Percentiles rank a stretch among this genome's conserved stretches.
Conservation (phyloP, 1,284 basidiomycete genomes). For the Ustilago lituana region DNA sequence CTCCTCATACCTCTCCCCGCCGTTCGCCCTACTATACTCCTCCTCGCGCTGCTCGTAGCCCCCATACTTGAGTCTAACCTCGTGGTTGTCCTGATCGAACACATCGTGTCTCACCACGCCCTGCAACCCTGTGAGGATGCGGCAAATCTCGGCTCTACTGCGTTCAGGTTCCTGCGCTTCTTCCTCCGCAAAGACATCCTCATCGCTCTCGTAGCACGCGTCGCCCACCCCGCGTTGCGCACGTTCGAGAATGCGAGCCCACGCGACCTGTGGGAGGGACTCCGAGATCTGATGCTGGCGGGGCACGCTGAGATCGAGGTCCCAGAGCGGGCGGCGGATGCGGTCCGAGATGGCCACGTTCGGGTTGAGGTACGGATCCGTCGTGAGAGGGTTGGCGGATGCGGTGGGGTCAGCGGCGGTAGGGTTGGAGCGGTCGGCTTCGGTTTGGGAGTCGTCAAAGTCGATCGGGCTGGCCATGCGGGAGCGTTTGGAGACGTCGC, state of each 20-base stretch:
- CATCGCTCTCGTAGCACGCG: conserved; percentile 60
- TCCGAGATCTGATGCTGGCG: conserved; percentile 18
- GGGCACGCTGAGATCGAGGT: conserved; percentile 44
- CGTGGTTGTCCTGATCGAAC: conserved; percentile 37
- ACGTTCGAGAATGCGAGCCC: conserved; percentile 58
- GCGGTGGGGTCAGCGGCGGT: conserved; percentile 1
- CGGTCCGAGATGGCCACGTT: conserved; percentile 24
- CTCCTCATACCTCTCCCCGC: background rate
- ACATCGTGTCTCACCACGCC: conserved; percentile 38
- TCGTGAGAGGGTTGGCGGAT: conserved; percentile 27
- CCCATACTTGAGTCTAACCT: conserved; percentile 22
- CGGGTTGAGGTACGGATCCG: conserved; percentile 36
- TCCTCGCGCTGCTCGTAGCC: conserved; percentile 11
- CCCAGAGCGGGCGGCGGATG: conserved; percentile 44
- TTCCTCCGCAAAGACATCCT: conserved; percentile 51
- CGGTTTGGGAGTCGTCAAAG: conserved; percentile 27
- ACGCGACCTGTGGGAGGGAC: conserved; percentile 48
- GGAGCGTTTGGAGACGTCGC: conserved; percentile 37
- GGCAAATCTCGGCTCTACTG: conserved; percentile 43
- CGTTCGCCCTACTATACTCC: conserved; percentile 1
- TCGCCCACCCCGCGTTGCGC: conserved; percentile 60
- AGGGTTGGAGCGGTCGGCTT: conserved; percentile 1
- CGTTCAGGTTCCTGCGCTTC: conserved; percentile 48
- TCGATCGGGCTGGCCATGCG: conserved; percentile 43
- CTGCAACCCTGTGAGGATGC: conserved; percentile 46